phyloP scores from a whole-genome alignment of 108 stramenopile species.

The Fragilariopsis cylindrus region DNA sequence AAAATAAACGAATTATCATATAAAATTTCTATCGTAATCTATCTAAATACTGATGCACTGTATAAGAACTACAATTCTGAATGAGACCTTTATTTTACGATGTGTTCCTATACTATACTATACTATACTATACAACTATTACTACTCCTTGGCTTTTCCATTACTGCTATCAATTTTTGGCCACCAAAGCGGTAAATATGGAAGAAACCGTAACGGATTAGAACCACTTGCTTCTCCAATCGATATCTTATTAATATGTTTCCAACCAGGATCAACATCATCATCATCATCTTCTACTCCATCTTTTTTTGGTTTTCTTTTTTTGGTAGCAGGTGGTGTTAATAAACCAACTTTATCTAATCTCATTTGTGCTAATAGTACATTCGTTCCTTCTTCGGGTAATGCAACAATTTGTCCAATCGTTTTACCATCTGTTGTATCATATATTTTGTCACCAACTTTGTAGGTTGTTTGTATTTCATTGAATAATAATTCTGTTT shows the following conservation, averaged over 20 bases:
- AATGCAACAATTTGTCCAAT: slow-evolving; percentile 77
- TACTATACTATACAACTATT: background rate
- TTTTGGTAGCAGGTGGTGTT: slow-evolving; percentile 9
- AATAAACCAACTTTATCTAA: slow-evolving; percentile 74
- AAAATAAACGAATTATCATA: too few relatives aligned
- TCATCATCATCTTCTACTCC: background rate
- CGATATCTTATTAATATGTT: slow-evolving; percentile 63
- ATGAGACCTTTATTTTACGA: too few relatives aligned
- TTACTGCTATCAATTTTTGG: slow-evolving; percentile 70
- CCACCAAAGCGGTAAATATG: slow-evolving; percentile 88
- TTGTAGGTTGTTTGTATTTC: slow-evolving; percentile 38
- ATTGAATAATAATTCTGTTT: slow-evolving; percentile 43
- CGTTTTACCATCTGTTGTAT: slow-evolving; percentile 77
- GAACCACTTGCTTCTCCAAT: slow-evolving; percentile 52
- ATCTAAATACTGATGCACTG: too few relatives aligned
- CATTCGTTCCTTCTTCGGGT: slow-evolving; percentile 76
- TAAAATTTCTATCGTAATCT: too few relatives aligned
- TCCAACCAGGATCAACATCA: slow-evolving; percentile 43
- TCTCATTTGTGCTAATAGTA: slow-evolving; percentile 81
- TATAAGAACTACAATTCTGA: too few relatives aligned
- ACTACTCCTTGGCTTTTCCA: slow-evolving; percentile 66
- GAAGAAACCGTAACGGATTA: slow-evolving; percentile 71
- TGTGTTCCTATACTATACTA: too few relatives aligned
- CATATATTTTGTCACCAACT: slow-evolving; percentile 66
- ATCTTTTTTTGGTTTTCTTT: background rate